Evolutionary conservation across 2,329 filamentous ascomycete genomes (phyloP).

Genomic region (Trichothecium sympodiale): DNA sequence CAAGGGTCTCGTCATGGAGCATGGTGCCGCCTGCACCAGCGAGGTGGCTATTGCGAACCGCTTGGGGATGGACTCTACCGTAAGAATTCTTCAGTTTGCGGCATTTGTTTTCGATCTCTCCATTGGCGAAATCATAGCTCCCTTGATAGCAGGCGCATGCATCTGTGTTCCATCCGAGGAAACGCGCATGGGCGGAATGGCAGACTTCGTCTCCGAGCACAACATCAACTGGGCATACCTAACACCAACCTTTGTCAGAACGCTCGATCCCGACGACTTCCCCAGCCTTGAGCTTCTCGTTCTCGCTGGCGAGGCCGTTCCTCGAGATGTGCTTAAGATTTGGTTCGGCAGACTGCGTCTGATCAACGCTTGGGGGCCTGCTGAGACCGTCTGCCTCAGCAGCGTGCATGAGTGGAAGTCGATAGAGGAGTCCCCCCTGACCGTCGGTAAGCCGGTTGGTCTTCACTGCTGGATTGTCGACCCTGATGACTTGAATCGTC

Average conservation of each 20-base stretch:
- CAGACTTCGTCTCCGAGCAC: background rate
- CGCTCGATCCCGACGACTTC: background rate
- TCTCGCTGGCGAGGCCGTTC: constrained; percentile 5
- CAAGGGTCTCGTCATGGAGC: constrained; percentile 9
- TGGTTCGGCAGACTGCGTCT: constrained; percentile 5
- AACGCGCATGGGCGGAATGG: background rate
- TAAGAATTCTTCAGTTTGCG: constrained; percentile 4
- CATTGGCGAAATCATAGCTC: constrained; percentile 4
- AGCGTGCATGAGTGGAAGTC: constrained; percentile 1
- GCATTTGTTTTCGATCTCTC: constrained; percentile 4
- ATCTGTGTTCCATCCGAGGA: constrained; percentile 3
- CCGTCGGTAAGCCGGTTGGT: constrained; percentile 5
- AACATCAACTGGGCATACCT: background rate
- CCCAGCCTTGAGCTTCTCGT: constrained; percentile 4
- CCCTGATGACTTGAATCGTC: background rate
- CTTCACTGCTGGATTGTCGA: constrained; percentile 6
- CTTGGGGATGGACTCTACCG: constrained; percentile 8
- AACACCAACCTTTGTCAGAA: background rate
- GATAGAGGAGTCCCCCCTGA: background rate
- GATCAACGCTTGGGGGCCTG: constrained; percentile 7
- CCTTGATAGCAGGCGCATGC: constrained; percentile 1
- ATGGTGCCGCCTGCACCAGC: constrained; percentile 7
- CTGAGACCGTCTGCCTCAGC: constrained; percentile 5
- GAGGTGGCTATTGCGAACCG: constrained; percentile 9
- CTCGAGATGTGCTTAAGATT: constrained; percentile 4